phyloP scores from a whole-genome alignment of 495 filamentous ascomycete genomes.

The Penicillium waksmanii region DNA sequence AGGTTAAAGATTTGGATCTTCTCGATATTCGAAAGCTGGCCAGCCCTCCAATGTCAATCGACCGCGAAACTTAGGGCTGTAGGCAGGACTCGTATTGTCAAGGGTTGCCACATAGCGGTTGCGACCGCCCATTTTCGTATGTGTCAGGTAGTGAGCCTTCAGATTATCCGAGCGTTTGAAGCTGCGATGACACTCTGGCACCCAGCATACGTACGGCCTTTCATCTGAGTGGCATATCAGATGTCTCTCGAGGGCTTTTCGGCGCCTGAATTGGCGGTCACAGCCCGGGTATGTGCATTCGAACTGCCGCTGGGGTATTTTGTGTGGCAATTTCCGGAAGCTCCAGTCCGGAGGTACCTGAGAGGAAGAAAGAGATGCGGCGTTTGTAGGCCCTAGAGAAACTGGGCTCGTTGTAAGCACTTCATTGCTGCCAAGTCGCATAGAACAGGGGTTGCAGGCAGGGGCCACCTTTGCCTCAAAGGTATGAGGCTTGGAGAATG shows the following conservation, averaged over 20 bases:
- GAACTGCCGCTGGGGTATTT: conserved; percentile 7
- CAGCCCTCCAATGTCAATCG: conserved; percentile 9
- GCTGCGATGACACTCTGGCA: conserved; percentile 19
- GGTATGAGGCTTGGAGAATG: neutral
- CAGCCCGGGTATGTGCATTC: conserved; percentile 30
- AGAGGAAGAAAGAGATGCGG: neutral
- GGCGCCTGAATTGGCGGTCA: conserved; percentile 44
- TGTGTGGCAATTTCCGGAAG: neutral
- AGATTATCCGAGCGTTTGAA: conserved; percentile 30
- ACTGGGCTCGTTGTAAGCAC: no score
- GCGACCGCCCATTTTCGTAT: conserved; percentile 21
- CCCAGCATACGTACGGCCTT: conserved; percentile 33
- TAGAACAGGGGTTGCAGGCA: neutral
- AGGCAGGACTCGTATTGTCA: conserved; percentile 15
- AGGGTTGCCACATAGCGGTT: conserved; percentile 28
- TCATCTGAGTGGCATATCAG: conserved; percentile 43
- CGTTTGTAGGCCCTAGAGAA: neutral
- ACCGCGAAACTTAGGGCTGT: conserved; percentile 23
- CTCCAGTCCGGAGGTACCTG: neutral
- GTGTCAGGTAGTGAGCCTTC: conserved; percentile 27
- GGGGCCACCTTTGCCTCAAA: neutral
- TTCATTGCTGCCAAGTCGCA: no score
- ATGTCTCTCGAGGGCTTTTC: conserved; percentile 58
- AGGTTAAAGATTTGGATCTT: no score
- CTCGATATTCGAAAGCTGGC: neutral